Conservation (phyloP, 305 asterid genomes). For the Fraxinus ornus region DNA sequence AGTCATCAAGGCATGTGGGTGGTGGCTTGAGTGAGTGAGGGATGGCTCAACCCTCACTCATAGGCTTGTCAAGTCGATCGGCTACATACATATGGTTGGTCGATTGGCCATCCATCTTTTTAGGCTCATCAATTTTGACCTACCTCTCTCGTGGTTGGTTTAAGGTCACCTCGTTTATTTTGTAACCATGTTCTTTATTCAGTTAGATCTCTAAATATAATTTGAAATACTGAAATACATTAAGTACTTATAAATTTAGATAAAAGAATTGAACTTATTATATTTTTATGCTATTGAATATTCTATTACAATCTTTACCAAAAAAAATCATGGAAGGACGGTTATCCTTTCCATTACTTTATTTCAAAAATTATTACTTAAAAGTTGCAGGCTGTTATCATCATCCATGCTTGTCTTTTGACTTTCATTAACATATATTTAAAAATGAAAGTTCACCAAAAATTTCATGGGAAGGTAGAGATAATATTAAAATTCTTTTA, state of each 20-base stretch:
- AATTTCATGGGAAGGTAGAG: neutral
- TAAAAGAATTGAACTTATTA: too few relatives aligned
- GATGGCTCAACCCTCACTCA: neutral
- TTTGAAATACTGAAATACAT: neutral
- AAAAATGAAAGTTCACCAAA: neutral
- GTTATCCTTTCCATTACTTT: constrained; percentile 32
- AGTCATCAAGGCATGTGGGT: neutral
- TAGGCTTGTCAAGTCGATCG: neutral
- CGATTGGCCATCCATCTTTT: neutral
- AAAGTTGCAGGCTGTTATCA: neutral
- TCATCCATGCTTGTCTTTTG: neutral
- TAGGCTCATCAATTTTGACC: neutral
- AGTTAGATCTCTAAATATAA: too few relatives aligned
- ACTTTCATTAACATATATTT: neutral
- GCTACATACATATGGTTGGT: too few relatives aligned
- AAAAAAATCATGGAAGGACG: constrained; percentile 11
- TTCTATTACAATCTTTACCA: neutral
- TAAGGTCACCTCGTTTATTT: neutral
- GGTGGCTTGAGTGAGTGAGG: neutral
- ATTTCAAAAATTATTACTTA: neutral
- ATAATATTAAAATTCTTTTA: neutral
- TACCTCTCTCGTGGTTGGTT: neutral
- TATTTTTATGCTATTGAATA: neutral
- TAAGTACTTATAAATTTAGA: too few relatives aligned
- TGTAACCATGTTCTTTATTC: neutral